Evolutionary conservation across 305 asterid species (phyloP).

Genomic region (Fraxinus sp.): DNA sequence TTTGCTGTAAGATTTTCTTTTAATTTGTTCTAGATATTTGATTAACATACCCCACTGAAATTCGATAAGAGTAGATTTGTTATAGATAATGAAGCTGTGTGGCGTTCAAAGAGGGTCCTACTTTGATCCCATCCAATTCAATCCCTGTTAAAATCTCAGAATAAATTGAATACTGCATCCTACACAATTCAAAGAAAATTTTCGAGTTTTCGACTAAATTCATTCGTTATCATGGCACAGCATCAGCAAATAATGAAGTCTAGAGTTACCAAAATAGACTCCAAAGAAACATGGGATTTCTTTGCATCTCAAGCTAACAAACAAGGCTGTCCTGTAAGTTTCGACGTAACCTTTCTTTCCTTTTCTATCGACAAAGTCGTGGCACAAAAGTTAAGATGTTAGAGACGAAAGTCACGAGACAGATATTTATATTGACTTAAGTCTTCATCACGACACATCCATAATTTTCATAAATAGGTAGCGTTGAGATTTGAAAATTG

Average conservation of each 20-base stretch:
- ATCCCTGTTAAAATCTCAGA: background rate
- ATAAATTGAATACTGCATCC: background rate
- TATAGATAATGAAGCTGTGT: background rate
- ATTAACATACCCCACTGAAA: background rate
- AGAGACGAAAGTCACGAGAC: background rate
- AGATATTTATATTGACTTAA: background rate
- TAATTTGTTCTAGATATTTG: background rate
- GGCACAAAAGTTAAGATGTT: background rate
- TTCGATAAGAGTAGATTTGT: background rate
- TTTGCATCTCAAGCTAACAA: slow-evolving; percentile 37
- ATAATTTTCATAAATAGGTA: background rate
- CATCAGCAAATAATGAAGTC: slow-evolving; percentile 6
- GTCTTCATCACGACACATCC: background rate
- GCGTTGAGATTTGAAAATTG: background rate
- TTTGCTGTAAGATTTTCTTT: background rate
- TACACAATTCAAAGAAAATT: background rate
- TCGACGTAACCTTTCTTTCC: background rate
- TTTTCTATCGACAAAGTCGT: background rate
- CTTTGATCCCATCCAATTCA: slow-evolving; percentile 27
- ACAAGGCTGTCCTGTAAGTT: slow-evolving; percentile 43
- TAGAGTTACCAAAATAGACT: slow-evolving; percentile 38
- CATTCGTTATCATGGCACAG: slow-evolving; percentile 6
- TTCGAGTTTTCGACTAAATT: background rate
- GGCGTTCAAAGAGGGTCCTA: slow-evolving; percentile 27
- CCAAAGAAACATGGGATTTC: slow-evolving; percentile 45